Percentiles rank a stretch among this genome's conserved stretches.
phyloP scores from a whole-genome alignment of 257 asterid genomes.

The Sherardia arvensis region DNA sequence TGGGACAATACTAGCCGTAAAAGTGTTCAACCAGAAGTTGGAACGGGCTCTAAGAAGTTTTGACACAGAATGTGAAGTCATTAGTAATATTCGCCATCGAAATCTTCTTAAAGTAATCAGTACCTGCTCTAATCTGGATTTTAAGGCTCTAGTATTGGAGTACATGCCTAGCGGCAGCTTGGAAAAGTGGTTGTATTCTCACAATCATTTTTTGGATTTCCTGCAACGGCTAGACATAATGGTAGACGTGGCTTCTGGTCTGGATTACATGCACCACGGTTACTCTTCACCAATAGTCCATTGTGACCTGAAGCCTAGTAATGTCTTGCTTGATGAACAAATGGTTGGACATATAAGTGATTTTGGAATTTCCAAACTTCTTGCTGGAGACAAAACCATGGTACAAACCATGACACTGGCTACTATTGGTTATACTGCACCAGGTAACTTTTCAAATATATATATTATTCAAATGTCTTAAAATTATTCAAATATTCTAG shows the following conservation, averaged over 20 bases:
- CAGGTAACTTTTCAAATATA: not conserved
- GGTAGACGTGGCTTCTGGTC: not conserved
- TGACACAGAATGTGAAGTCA: not conserved
- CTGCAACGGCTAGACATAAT: not conserved
- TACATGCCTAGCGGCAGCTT: slow-evolving; percentile 5
- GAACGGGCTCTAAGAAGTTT: not conserved
- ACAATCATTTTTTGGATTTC: not conserved
- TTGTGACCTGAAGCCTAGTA: slow-evolving; percentile 10
- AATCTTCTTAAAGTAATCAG: slow-evolving; percentile 5
- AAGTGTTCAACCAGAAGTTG: no score
- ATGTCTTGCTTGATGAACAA: not conserved
- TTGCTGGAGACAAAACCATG: not conserved
- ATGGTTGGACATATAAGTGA: not conserved
- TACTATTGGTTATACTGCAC: slow-evolving; percentile 7
- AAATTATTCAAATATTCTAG: no score
- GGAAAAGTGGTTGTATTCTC: slow-evolving; percentile 1
- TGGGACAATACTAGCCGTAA: no score
- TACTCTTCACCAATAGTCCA: not conserved
- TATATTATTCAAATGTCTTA: no score
- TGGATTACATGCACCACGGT: not conserved
- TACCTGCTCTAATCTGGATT: slow-evolving; percentile 4
- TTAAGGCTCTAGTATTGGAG: slow-evolving; percentile 7
- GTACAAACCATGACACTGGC: not conserved
- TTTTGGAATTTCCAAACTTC: slow-evolving; percentile 4
- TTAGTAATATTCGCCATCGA: not conserved